Base-by-base conservation (phyloP, 805 yeast species). In the Ogataea methylovora region DNA sequence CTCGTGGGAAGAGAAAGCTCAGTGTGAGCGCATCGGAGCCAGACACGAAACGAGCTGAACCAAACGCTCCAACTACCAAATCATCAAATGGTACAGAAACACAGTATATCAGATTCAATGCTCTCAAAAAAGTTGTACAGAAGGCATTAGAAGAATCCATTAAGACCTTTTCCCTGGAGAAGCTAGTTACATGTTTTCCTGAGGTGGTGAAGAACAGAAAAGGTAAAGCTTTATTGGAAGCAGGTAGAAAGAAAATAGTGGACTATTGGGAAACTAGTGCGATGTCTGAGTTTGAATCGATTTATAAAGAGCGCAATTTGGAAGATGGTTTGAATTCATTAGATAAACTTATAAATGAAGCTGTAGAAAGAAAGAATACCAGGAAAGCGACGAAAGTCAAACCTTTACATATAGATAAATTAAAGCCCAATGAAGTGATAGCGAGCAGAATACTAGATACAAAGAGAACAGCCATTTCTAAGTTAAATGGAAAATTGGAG, bases 131-230 rank as follows among this genome's bases (percentile, higher is more conserved):
- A 26, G 65, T 60, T 2, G 55, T 52, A 11, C 58, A 60, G 33
- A 61, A 55, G 35, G 54, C 65, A 14, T 38, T 60, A 23, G 42
- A 53, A 28, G 72, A 65, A 45, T 67, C 74, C 4, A 58, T 71
- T 21, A 63, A 63, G 36, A 61, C 70, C 33, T 44, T 73, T 26
- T 54, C 67, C 11, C 34, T 61, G 6, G 73, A 70, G 12, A 68
- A 64, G 39, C 48, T 73, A 22, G 46, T 48, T 19, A 47, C 61
- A 29, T 69, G 77, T 45, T 73, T 63, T 48, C 76, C 78, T 6
- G 48, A 51, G 4, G 49, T 68, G 8, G 53, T 66, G 4, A 25
- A 42, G 22, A 48, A 60, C 10, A 49, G 45, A 18, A 64, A 61
- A 4, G 77, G 76, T 4, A 41, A 44, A 4, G 54, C 55, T 18